These are phyloP conservation scores for Microcos paniculata DNA, from an alignment of 345 rosid species.

Conservation along the genomic window DNA sequence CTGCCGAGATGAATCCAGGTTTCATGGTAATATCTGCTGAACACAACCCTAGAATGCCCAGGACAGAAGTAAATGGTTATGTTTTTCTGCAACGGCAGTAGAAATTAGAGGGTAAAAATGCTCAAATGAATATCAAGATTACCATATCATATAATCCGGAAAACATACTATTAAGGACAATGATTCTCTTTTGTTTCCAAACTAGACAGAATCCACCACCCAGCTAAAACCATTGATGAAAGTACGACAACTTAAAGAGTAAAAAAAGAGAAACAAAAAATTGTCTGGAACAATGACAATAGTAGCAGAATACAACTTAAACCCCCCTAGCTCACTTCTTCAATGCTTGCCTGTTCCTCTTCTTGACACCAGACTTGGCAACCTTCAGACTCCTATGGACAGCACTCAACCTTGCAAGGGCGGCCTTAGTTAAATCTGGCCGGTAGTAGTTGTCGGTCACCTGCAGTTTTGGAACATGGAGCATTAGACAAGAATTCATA, in stretches of 20 bases:
- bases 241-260: background rate
- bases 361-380: conserved; percentile 85
- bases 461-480: conserved; percentile 32
- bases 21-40: no score
- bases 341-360: conserved; percentile 76
- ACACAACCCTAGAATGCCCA: no score
- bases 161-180: background rate
- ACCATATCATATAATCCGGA: background rate
- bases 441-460: conserved; percentile 83
- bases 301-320: background rate
- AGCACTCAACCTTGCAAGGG: conserved; percentile 84
- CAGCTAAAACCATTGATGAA: background rate
- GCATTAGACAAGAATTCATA: background rate
- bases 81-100: background rate
- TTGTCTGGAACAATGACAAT: background rate
- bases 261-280: background rate
- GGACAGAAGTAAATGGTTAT: no score
- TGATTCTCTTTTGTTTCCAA: background rate
- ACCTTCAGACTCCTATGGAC: conserved; percentile 81
- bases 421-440: conserved; percentile 83
- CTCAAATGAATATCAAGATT: background rate
- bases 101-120: background rate
- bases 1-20: no score
- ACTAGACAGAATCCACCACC: background rate
- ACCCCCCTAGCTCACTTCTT: conserved; percentile 34